Conservation (phyloP, 495 filamentous ascomycete species). For the Lepidopterella palustris region DNA sequence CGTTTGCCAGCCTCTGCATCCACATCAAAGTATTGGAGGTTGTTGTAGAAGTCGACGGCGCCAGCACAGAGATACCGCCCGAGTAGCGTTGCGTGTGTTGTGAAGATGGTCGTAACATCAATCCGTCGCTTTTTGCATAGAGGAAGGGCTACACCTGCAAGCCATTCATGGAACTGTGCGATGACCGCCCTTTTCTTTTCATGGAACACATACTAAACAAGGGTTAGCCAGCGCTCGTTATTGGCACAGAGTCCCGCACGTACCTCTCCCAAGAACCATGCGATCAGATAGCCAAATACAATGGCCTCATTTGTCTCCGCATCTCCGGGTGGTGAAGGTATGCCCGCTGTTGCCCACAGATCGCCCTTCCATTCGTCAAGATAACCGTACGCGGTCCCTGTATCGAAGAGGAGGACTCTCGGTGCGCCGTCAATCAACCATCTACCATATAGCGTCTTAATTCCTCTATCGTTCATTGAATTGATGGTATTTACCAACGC, state of each 20-base stretch:
- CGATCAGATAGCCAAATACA: slow-evolving; percentile 93
- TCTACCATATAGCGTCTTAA: slow-evolving; percentile 84
- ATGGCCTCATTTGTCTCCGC: slow-evolving; percentile 96
- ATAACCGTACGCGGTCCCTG: slow-evolving; percentile 81
- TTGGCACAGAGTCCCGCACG: not conserved
- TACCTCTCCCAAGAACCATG: slow-evolving; percentile 98
- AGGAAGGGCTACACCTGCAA: slow-evolving; percentile 92
- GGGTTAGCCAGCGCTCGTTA: slow-evolving; percentile 18
- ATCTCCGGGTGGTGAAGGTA: slow-evolving; percentile 84
- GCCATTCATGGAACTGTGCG: slow-evolving; percentile 98
- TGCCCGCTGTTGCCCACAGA: slow-evolving; percentile 87
- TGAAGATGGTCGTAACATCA: slow-evolving; percentile 97
- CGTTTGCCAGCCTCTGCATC: slow-evolving; percentile 96
- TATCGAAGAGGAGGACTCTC: slow-evolving; percentile 89
- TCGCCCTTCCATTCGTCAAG: slow-evolving; percentile 97
- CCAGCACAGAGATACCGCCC: slow-evolving; percentile 95
- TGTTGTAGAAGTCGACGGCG: slow-evolving; percentile 98
- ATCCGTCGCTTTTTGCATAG: slow-evolving; percentile 88
- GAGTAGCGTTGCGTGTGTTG: slow-evolving; percentile 90
- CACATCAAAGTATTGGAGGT: slow-evolving; percentile 93
- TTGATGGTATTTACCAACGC: slow-evolving; percentile 74
- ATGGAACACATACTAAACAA: slow-evolving; percentile 74
- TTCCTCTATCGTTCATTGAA: slow-evolving; percentile 85
- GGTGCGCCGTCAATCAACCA: slow-evolving; percentile 98
- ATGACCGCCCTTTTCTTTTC: slow-evolving; percentile 86